Evolutionary conservation across 129 eudicot genomes (phyloP), one percentile per base, ranked within the genome.

Genomic region (Arctium minus): DNA sequence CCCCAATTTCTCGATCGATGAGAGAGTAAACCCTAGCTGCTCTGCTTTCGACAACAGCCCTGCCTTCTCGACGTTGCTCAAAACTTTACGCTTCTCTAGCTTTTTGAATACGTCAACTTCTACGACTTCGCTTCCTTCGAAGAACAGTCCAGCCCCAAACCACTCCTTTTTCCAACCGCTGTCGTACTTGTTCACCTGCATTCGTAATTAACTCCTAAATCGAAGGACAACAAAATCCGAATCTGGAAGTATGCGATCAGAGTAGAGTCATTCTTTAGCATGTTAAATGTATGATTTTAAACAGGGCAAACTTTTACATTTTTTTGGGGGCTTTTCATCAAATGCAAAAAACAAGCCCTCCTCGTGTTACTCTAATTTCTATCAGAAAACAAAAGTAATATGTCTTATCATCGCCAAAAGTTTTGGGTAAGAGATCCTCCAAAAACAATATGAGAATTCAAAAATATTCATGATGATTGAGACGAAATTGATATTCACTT

Each of bases 61-160:
- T 17, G 99, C 90, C 75, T 96, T 96, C 79, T 96, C 99, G 0
- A 96, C 99, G 5, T 84, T 91, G 86, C 97, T 93, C 64, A 96
- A 74, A 27, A 96, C 95, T 80, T 96, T 96, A 31, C 93, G 86
- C 70, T 93, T 91, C 75, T 96, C 98, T 12, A 96, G 87, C 84
- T 93, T 93, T 81, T 93, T 96, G 90, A 93, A 91, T 27, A 96
- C 97, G 82, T 96, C 99, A 1, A 96, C 91, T 56, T 93, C 91
- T 0, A 91, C 90, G n/a, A 79, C 87, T 82, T 96, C 99, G 71
- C 92, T 90, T 31, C 95, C 95, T 86, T 96, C 99, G 11, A 87
- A 89, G 86, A 96, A 96, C 1, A 96, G 0, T 15, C 99, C 98
- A 1, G 97, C 97, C 3, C 99, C 99, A 38, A 90, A 96, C 99